Evolutionary conservation across 768 basidiomycete genomes (phyloP), one percentile per base, ranked within the genome.

Genomic region (Lepiota venenata): DNA sequence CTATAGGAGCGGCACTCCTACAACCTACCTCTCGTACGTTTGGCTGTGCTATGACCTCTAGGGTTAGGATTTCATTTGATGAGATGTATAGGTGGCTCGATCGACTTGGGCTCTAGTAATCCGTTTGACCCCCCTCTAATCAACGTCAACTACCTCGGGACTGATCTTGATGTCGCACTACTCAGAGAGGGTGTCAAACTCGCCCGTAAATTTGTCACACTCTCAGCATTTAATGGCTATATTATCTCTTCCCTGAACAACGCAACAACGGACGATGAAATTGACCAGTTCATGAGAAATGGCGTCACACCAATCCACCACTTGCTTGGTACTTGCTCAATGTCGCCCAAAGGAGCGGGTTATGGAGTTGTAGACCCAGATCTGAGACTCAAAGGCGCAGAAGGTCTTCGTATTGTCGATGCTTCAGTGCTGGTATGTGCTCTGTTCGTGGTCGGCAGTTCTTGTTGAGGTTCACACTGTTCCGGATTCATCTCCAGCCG

Each of bases 91-190:
- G 70, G 67, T 44, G 71, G 71, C 10, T 56, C 59, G 12, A 41
- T 71, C 2, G 63, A 61, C 7, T 51, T 80, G 42, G 71, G 67
- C 41, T 74, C 76, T 10, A 71, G 65, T 14, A 63, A 72, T 57
- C 68, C 77, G 10, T 79, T 80, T 62, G 70, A 67, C 43, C 37
- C 64, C 18, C 80, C 81, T 0, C 32, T 67, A 7, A 80, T 83
- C 62, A 69, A 83, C 58, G 74, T 76, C 0, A 72, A 72, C 45
- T 73, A 77, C 66, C 69, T 77, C 27, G 57, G 29, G 43, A 59
- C 61, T 16, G 58, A 58, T 2, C 64, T 66, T 41, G 71, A n/a
- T n/a, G n/a, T n/a, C n/a, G n/a, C n/a, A n/a, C n/a, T n/a, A n/a
- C n/a, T n/a, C n/a, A n/a, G n/a, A n/a, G 64, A 65, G 38, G 60